A percentile compares a stretch with the other conserved stretches of the same genome.
Evolutionary conservation across 1,139 yeast species (phyloP).

Genomic region (Nakaseomyces bracarensis): DNA sequence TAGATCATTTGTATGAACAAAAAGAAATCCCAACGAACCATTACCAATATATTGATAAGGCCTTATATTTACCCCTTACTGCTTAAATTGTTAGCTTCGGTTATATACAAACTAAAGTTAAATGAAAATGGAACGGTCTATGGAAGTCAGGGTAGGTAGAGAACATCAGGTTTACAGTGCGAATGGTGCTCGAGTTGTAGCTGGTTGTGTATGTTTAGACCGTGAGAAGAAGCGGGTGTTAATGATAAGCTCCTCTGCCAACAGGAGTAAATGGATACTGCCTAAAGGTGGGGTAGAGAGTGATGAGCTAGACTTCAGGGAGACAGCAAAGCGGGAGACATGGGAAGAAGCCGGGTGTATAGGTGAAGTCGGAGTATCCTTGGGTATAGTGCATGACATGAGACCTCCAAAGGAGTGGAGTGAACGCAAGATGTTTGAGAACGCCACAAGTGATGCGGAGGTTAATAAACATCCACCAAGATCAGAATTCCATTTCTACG

Average conservation of each 20-base stretch:
- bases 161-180: conserved; percentile 41
- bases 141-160: conserved; percentile 28
- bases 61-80: no score
- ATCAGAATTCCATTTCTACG: conserved; percentile 78
- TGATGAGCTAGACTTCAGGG: conserved; percentile 56
- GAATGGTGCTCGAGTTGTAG: conserved; percentile 74
- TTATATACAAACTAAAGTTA: background rate
- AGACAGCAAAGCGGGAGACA: conserved; percentile 74
- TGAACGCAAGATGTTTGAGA: conserved; percentile 24
- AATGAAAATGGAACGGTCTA: conserved; percentile 14
- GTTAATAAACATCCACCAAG: conserved; percentile 42
- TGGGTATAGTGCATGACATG: conserved; percentile 63
- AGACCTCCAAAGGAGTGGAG: conserved; percentile 58
- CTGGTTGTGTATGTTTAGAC: conserved; percentile 79
- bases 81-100: no score
- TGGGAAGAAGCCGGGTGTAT: conserved; percentile 97
- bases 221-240: conserved; percentile 51
- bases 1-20: no score
- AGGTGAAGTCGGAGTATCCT: conserved; percentile 46
- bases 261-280: conserved; percentile 65
- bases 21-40: no score
- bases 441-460: conserved; percentile 16
- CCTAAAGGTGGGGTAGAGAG: conserved; percentile 95
- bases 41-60: no score
- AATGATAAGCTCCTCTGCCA: conserved; percentile 66